Base-by-base conservation (phyloP, 164 flowering plant genomes). In the Cinnamomum micranthum region DNA sequence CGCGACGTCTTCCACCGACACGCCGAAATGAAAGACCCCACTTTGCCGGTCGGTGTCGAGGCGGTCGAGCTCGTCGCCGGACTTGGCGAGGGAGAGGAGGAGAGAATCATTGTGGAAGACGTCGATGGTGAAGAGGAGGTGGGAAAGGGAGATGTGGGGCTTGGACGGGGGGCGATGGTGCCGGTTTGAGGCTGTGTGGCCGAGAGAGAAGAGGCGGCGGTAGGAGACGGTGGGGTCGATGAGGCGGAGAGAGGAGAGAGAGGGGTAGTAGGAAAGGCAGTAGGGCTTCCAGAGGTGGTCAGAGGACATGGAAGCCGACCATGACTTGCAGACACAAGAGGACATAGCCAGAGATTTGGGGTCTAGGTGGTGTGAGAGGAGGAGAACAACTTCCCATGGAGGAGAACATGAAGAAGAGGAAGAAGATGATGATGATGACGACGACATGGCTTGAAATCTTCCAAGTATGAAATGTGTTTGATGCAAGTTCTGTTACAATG, bases 271-370 rank as follows among this genome's bases (percentile, higher is more conserved):
- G 65, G 84, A 7, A 63, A 79, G 22, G 82, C 88, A 86, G 17
- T 86, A 55, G 68, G 87, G 85, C 33, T 78, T 50, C 93, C 95
- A 91, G 17, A 89, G 70, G 75, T 81, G 85, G 80, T 89, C 90
- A 4, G 86, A 78, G 63, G 95, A 81, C 85, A 89, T 76, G 75
- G 79, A 68, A 12, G 7, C 2, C 19, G n/a, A 74, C 93, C 93
- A 91, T 22, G 83, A 75, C 50, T 86, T 88, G 81, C 81, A 85
- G 2, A 87, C 92, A 60, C 88, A 89, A 31, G 90, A 80, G 50
- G 92, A 87, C 3, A 75, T 69, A 72, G 93, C 90, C 51, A 91
- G 73, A 73, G 86, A 47, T 75, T 80, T 80, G 17, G 90, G 87
- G 77, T 87, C 88, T 31, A 87, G 85, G 74, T 79, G 75, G 70